A percentile compares a stretch with the other conserved stretches of the same genome.
Evolutionary conservation across 176 grass and related monocot species (phyloP).

Genomic region (Carex littledalei): DNA sequence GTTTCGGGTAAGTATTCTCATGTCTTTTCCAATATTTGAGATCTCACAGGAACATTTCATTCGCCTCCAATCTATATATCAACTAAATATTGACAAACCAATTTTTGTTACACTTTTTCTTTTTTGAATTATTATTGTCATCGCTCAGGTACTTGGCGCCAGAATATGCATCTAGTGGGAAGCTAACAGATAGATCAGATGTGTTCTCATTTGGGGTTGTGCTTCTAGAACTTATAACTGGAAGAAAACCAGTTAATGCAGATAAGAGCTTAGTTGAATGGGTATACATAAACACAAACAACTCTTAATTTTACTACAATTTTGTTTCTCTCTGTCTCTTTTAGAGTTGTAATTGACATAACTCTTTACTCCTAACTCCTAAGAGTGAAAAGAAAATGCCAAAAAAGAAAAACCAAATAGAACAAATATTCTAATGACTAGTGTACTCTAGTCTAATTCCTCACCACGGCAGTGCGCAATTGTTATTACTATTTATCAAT

Average conservation of each 20-base stretch:
- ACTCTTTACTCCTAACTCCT: background rate
- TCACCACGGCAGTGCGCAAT: background rate
- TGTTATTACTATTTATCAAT: background rate
- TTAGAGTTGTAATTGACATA: background rate
- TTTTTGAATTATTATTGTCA: too few species aligned
- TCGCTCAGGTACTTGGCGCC: slow-evolving; percentile 59
- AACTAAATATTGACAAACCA: background rate
- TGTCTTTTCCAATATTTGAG: background rate
- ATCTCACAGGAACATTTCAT: background rate
- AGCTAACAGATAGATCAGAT: slow-evolving; percentile 78
- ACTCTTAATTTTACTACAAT: background rate
- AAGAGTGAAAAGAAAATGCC: background rate
- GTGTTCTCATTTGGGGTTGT: slow-evolving; percentile 93
- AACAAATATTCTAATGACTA: background rate
- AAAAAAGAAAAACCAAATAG: background rate
- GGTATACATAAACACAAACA: slow-evolving; percentile 30
- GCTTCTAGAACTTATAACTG: slow-evolving; percentile 83
- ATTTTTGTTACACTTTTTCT: background rate
- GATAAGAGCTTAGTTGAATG: slow-evolving; percentile 90
- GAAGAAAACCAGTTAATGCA: slow-evolving; percentile 60
- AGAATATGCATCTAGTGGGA: slow-evolving; percentile 74
- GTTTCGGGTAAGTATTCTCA: slow-evolving; percentile 48
- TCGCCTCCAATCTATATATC: background rate
- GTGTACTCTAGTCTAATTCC: background rate
- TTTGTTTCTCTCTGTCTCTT: background rate